Conservation (phyloP, 768 basidiomycete genomes). For the Cytidiella melzeri region DNA sequence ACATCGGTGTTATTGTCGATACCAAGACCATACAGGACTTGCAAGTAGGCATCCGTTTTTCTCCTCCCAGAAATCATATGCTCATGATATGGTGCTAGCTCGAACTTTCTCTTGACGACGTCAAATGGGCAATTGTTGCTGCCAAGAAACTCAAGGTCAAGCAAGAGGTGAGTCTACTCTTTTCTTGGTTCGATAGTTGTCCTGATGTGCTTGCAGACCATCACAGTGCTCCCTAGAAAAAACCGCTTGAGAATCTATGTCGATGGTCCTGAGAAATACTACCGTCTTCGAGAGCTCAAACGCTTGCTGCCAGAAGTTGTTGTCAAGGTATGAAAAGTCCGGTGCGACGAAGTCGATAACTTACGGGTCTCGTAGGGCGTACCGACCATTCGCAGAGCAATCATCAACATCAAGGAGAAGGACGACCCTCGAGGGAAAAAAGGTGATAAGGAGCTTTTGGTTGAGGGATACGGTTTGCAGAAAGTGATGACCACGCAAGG, state of each 20-base stretch:
- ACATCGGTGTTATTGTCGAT: constrained; percentile 90
- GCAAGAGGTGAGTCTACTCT: constrained; percentile 51
- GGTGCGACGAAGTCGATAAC: not conserved
- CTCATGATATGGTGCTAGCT: constrained; percentile 42
- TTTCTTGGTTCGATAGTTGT: not conserved
- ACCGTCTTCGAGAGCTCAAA: constrained; percentile 80
- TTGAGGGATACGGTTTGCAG: constrained; percentile 95
- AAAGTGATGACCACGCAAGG: constrained; percentile 98
- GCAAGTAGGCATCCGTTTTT: constrained; percentile 43
- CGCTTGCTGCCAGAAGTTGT: constrained; percentile 79
- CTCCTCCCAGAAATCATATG: not conserved
- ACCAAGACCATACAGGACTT: constrained; percentile 81
- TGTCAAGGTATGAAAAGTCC: constrained; percentile 62
- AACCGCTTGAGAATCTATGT: constrained; percentile 76
- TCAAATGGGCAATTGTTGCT: constrained; percentile 85
- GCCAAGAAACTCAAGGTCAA: constrained; percentile 91
- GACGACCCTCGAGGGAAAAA: constrained; percentile 74
- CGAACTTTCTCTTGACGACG: constrained; percentile 86
- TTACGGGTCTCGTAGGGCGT: constrained; percentile 56
- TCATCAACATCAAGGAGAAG: constrained; percentile 94
- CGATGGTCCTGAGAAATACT: constrained; percentile 73
- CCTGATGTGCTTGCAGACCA: constrained; percentile 41
- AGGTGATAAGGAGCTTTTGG: constrained; percentile 85
- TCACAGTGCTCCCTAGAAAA: constrained; percentile 69
- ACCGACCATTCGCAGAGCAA: constrained; percentile 79